Conservation (phyloP, 208 protist species). For the Wallacemonas sp. region DNA sequence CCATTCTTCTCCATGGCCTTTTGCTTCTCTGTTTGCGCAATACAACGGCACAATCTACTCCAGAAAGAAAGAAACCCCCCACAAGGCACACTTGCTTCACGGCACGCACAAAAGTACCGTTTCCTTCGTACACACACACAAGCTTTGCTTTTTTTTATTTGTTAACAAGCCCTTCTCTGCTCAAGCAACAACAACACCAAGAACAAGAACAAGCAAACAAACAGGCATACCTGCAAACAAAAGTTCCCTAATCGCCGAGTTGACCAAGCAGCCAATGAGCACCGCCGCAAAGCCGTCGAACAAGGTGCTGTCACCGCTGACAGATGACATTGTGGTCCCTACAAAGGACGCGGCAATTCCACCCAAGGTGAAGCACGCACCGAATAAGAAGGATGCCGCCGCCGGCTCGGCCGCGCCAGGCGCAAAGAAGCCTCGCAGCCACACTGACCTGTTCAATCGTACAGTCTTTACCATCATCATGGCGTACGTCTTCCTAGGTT, state of each 20-base stretch:
- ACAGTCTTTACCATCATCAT: constrained; percentile 84
- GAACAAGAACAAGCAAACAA: not conserved
- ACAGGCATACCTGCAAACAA: too few species aligned
- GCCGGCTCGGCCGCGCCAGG: not conserved
- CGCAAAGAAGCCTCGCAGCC: constrained; percentile 37
- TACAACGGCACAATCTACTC: too few species aligned
- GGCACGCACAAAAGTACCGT: too few species aligned
- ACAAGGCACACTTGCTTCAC: too few species aligned
- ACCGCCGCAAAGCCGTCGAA: not conserved
- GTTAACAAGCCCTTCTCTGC: too few species aligned
- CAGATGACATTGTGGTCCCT: constrained; percentile 6
- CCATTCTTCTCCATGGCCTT: too few species aligned
- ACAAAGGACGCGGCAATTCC: not conserved
- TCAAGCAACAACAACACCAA: too few species aligned
- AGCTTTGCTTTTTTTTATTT: too few species aligned
- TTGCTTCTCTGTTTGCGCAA: too few species aligned
- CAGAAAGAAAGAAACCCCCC: too few species aligned
- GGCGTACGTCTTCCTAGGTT: constrained; percentile 80
- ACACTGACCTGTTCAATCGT: constrained; percentile 81
- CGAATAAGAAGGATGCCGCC: not conserved
- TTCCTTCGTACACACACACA: too few species aligned
- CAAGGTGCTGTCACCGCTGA: constrained; percentile 27
- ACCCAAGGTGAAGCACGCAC: not conserved
- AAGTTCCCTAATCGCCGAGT: not conserved
- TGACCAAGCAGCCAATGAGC: constrained; percentile 8